phyloP scores from a whole-genome alignment of 1,284 basidiomycete genomes.

The Hymenochaete sp. region DNA sequence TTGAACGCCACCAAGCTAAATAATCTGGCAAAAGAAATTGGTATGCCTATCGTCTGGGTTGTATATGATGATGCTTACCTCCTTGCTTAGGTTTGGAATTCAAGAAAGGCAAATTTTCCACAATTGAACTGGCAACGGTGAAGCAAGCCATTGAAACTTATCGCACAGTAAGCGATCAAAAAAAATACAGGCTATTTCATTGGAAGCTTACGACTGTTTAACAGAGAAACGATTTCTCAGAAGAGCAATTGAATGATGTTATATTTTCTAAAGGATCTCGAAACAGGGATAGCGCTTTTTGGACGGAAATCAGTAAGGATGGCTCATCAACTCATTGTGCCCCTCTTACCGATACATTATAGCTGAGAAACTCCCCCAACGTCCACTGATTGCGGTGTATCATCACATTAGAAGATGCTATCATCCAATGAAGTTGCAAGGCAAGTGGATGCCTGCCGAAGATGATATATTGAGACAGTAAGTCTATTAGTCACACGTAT shows the following conservation, averaged over 20 bases:
- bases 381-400: slow-evolving; percentile 74
- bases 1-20: slow-evolving; percentile 56
- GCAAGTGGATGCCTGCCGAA: slow-evolving; percentile 62
- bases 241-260: slow-evolving; percentile 48
- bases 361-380: slow-evolving; percentile 62
- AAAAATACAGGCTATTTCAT: too few species aligned
- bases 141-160: slow-evolving; percentile 56
- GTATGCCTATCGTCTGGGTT: slow-evolving; percentile 28
- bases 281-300: slow-evolving; percentile 52
- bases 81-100: slow-evolving; percentile 56
- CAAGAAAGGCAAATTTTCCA: slow-evolving; percentile 78
- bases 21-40: slow-evolving; percentile 57
- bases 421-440: slow-evolving; percentile 59
- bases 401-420: slow-evolving; percentile 64
- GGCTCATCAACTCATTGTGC: slow-evolving; percentile 10
- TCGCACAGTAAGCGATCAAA: slow-evolving; percentile 34
- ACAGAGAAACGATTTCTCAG: slow-evolving; percentile 39
- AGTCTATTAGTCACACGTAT: slow-evolving; percentile 21
- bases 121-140: slow-evolving; percentile 61
- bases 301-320: slow-evolving; percentile 65
- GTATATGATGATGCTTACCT: slow-evolving; percentile 15
- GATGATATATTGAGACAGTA: slow-evolving; percentile 59
- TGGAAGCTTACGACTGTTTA: slow-evolving; percentile 21
- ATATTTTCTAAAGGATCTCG: slow-evolving; percentile 60
- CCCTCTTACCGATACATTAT: slow-evolving; percentile 9